phyloP scores from a whole-genome alignment of 1,284 basidiomycete species.

The Naganishia cerealis region DNA sequence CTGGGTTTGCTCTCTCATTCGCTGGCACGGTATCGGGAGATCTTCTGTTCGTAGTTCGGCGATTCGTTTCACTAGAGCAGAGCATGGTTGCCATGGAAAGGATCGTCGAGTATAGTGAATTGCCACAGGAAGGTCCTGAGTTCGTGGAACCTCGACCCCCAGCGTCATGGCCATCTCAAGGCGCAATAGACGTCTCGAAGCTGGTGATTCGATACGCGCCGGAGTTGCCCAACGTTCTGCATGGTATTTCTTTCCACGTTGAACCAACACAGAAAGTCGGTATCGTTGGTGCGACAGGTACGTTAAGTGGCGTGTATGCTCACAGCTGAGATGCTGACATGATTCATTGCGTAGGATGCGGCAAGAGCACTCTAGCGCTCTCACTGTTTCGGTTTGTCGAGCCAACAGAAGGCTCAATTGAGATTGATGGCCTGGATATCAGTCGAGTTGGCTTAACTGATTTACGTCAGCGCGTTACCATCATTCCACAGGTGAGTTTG shows the following conservation, averaged over 20 bases:
- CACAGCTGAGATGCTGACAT: constrained; percentile 44
- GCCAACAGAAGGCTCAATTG: constrained; percentile 74
- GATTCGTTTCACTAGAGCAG: constrained; percentile 83
- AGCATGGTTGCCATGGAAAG: constrained; percentile 92
- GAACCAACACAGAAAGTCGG: constrained; percentile 71
- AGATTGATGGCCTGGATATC: constrained; percentile 81
- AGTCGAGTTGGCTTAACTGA: constrained; percentile 67
- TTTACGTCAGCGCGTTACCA: constrained; percentile 73
- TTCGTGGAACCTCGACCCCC: constrained; percentile 81
- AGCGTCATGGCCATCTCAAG: constrained; percentile 74
- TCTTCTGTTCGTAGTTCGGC: constrained; percentile 63
- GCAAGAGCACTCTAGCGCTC: constrained; percentile 84
- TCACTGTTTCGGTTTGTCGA: constrained; percentile 96
- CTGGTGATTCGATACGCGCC: constrained; percentile 81
- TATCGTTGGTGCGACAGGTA: constrained; percentile 82
- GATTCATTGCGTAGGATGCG: constrained; percentile 51
- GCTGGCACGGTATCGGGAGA: constrained; percentile 72
- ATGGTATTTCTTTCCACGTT: constrained; percentile 75
- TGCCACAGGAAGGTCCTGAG: constrained; percentile 73
- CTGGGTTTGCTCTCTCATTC: constrained; percentile 79
- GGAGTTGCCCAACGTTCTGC: constrained; percentile 78
- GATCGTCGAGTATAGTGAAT: constrained; percentile 76
- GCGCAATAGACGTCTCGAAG: constrained; percentile 68
- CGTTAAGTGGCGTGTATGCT: constrained; percentile 57
- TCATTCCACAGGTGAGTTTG: constrained; percentile 65